Evolutionary conservation across 164 flowering plant genomes (phyloP).

Genomic region (Protea cynaroides): DNA sequence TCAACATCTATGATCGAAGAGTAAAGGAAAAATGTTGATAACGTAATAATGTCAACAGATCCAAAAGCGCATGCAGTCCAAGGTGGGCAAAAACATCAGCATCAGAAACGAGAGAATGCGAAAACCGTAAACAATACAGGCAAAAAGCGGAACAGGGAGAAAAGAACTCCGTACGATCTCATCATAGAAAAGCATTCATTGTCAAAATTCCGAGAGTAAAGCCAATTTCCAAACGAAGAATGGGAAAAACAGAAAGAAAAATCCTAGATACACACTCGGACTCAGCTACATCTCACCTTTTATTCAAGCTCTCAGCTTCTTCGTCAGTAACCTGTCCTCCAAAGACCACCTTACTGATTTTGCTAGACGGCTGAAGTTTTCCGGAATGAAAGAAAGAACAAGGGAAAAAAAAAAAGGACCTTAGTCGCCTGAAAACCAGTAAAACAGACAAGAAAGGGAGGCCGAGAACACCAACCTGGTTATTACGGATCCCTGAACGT

Average conservation of each 20-base stretch:
- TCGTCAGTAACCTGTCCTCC: slow-evolving; percentile 97
- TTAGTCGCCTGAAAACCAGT: slow-evolving; percentile 3
- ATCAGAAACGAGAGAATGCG: neutral
- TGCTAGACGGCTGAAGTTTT: slow-evolving; percentile 77
- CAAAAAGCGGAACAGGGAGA: neutral
- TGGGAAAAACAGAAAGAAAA: neutral
- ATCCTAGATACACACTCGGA: neutral
- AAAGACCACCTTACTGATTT: slow-evolving; percentile 80
- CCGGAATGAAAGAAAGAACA: neutral
- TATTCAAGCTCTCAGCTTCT: slow-evolving; percentile 68
- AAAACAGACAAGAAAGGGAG: neutral
- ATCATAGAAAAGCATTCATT: slow-evolving; percentile 3
- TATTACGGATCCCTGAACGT: slow-evolving; percentile 47
- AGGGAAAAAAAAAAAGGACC: slow-evolving; percentile 2
- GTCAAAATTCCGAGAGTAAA: slow-evolving; percentile 1
- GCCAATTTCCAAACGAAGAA: neutral
- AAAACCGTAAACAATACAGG: slow-evolving; percentile 10
- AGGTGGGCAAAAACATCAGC: neutral
- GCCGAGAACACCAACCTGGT: slow-evolving; percentile 39
- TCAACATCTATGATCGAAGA: neutral
- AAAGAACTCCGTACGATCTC: slow-evolving; percentile 1
- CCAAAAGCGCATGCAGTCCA: neutral
- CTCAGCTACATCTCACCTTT: slow-evolving; percentile 65
- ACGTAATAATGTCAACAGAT: neutral
- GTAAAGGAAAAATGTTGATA: neutral